Conservation (phyloP, 2,329 filamentous ascomycete species). For the Talaromyces sp. region DNA sequence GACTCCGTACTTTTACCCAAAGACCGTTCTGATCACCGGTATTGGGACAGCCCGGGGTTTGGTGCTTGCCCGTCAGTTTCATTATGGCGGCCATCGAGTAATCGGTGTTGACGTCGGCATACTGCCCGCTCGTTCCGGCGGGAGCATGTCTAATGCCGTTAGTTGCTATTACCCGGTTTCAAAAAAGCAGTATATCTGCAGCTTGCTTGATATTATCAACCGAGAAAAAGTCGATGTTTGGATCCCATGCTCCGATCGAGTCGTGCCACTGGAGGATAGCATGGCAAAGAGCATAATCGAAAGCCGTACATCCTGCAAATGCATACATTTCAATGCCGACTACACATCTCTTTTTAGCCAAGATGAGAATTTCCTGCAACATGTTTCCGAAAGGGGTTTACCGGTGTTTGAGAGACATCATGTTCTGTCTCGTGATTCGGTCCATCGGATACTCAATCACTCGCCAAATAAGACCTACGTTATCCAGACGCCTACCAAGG, state of each 20-base stretch:
- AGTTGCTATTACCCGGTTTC: conserved; percentile 51
- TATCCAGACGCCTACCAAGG: conserved; percentile 56
- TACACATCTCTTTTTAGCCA: conserved; percentile 58
- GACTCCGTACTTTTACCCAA: conserved; percentile 37
- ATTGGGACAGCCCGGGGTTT: conserved; percentile 70
- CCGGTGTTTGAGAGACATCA: conserved; percentile 50
- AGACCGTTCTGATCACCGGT: conserved; percentile 66
- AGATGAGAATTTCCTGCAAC: conserved; percentile 61
- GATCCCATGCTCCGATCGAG: conserved; percentile 69
- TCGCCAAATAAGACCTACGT: conserved; percentile 52
- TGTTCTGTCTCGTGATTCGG: conserved; percentile 51
- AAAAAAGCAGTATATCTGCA: conserved; percentile 50
- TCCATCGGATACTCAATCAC: conserved; percentile 49
- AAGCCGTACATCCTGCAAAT: conserved; percentile 53
- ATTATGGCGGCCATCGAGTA: conserved; percentile 62
- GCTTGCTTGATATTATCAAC: conserved; percentile 56
- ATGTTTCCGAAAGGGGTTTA: conserved; percentile 52
- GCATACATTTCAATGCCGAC: conserved; percentile 58
- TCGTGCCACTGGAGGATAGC: conserved; percentile 63
- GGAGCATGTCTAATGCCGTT: conserved; percentile 57
- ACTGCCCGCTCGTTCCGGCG: conserved; percentile 44
- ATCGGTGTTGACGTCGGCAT: conserved; percentile 64
- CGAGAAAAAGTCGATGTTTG: conserved; percentile 63
- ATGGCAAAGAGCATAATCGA: conserved; percentile 60
- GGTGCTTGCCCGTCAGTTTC: conserved; percentile 60